phyloP scores from a whole-genome alignment of 805 yeast genomes.

The Saturnispora sekii region DNA sequence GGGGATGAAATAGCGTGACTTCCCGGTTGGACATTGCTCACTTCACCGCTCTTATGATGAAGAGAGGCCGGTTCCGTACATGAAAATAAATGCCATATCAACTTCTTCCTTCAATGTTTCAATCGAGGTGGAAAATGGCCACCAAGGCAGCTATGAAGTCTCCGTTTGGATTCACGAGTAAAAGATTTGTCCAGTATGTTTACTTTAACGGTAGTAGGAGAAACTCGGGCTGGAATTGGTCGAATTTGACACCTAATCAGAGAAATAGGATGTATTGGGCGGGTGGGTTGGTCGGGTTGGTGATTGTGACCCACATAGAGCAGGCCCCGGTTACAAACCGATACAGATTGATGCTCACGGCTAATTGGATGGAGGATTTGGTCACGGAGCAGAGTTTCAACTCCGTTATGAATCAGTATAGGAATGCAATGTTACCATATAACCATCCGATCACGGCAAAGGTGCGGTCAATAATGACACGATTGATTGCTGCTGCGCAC shows the following conservation, averaged over 20 bases:
- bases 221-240: slow-evolving; percentile 5
- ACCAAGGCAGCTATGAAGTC: no score
- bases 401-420: slow-evolving; percentile 48
- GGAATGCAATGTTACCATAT: slow-evolving; percentile 46
- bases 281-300: slow-evolving; percentile 16
- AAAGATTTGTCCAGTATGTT: slow-evolving; percentile 2
- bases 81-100: no score
- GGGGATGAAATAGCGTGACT: slow-evolving; percentile 21
- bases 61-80: no score
- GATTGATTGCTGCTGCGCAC: slow-evolving; percentile 51
- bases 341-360: slow-evolving; percentile 60
- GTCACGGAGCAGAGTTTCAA: slow-evolving; percentile 58
- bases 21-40: slow-evolving; percentile 10
- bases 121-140: no score
- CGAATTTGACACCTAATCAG: slow-evolving; percentile 8
- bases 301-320: slow-evolving; percentile 49
- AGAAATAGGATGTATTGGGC: slow-evolving; percentile 8
- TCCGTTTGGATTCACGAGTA: not conserved
- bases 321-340: slow-evolving; percentile 78
- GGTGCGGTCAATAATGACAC: slow-evolving; percentile 54
- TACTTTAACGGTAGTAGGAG: slow-evolving; percentile 8
- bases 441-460: slow-evolving; percentile 48
- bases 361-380: slow-evolving; percentile 49
- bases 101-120: no score
- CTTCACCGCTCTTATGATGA: not conserved